A percentile compares a stretch with the other conserved stretches of the same genome.
Conservation (phyloP, 2,329 filamentous ascomycete species). For the Cadophora luteo-olivacea region DNA sequence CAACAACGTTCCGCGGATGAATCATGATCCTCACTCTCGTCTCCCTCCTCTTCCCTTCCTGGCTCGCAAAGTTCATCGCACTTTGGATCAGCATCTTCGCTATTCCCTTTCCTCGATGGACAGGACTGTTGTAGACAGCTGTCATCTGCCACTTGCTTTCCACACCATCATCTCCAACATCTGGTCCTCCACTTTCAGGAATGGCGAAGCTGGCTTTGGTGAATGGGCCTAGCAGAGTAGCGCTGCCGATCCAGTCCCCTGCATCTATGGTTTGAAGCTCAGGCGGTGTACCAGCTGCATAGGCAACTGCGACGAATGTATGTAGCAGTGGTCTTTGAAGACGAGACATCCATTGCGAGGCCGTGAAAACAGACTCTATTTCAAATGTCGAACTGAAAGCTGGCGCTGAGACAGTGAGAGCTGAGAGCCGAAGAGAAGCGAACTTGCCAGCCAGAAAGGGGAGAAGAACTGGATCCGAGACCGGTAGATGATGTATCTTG, state of each 20-base stretch:
- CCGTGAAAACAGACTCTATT: conserved; percentile 39
- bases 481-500: conserved; percentile 34
- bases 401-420: conserved; percentile 38
- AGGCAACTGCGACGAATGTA: conserved; percentile 44
- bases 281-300: conserved; percentile 23
- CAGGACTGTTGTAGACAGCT: conserved; percentile 36
- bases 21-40: conserved; percentile 43
- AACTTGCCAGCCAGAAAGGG: conserved; percentile 39
- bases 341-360: conserved; percentile 41
- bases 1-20: conserved; percentile 40
- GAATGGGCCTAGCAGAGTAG: conserved; percentile 44
- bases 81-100: conserved; percentile 36
- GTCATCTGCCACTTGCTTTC: conserved; percentile 42
- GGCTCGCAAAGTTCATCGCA: conserved; percentile 33
- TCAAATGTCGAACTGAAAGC: conserved; percentile 46
- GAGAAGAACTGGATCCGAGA: conserved; percentile 29
- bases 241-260: conserved; percentile 44
- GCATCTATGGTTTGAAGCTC: conserved; percentile 34
- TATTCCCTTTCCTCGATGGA: conserved; percentile 35
- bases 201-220: conserved; percentile 37
- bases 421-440: conserved; percentile 42
- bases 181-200: conserved; percentile 38
- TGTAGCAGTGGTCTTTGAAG: conserved; percentile 37
- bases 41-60: conserved; percentile 23
- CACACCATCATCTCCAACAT: conserved; percentile 34